A percentile compares a stretch with the other conserved stretches of the same genome.
These are phyloP conservation scores for Heterobasidion occidentale DNA, from an alignment of 1,284 basidiomycete species.

Conservation along the genomic window DNA sequence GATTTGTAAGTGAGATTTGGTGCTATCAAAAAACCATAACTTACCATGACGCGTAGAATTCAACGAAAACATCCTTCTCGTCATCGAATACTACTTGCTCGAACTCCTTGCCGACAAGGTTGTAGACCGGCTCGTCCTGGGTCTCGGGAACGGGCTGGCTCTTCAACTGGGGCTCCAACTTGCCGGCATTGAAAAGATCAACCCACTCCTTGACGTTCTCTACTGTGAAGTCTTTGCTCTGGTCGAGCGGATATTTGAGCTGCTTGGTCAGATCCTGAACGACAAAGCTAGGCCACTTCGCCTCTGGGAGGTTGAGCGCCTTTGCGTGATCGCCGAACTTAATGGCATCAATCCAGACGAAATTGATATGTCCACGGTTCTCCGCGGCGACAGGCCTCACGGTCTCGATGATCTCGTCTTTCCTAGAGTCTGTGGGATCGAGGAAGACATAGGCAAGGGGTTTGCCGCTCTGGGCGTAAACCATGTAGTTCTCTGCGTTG, in stretches of 20 bases:
- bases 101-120: slow-evolving; percentile 87
- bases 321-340: slow-evolving; percentile 96
- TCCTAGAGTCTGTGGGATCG: slow-evolving; percentile 66
- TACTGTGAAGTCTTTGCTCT: slow-evolving; percentile 51
- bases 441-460: slow-evolving; percentile 95
- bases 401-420: slow-evolving; percentile 59
- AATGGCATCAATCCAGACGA: slow-evolving; percentile 96
- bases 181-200: slow-evolving; percentile 61
- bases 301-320: slow-evolving; percentile 80
- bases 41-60: slow-evolving; percentile 96
- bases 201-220: slow-evolving; percentile 58
- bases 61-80: slow-evolving; percentile 91
- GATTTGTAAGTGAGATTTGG: slow-evolving; percentile 1
- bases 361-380: slow-evolving; percentile 87
- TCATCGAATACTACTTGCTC: slow-evolving; percentile 84
- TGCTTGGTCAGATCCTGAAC: slow-evolving; percentile 81
- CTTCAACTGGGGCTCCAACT: slow-evolving; percentile 84
- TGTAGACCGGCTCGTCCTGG: slow-evolving; percentile 81
- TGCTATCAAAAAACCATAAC: slow-evolving; percentile 10
- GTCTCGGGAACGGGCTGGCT: slow-evolving; percentile 79
- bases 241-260: slow-evolving; percentile 87
- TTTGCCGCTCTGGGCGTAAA: slow-evolving; percentile 77
- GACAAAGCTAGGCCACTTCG: slow-evolving; percentile 91
- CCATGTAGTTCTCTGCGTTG: slow-evolving; percentile 87
- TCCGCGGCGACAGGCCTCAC: slow-evolving; percentile 74